Base-by-base conservation (phyloP, 805 yeast species). In the Spathaspora gorwiae region DNA sequence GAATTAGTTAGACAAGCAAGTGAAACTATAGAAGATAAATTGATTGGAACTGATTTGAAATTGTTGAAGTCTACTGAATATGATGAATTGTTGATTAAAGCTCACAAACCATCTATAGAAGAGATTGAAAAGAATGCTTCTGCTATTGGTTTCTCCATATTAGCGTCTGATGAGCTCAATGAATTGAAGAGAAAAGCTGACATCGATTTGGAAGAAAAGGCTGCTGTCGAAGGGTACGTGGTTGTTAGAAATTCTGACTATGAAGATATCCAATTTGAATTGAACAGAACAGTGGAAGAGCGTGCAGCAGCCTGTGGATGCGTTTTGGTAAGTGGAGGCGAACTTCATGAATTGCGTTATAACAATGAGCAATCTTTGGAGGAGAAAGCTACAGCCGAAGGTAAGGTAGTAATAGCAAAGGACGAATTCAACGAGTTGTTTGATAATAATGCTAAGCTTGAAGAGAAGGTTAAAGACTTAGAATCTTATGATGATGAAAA, bases 1-100 rank as follows among this genome's bases (percentile, higher is more conserved):
- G 45, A 43, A 7, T 43, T 43, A 19, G 38, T 32, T 24, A 29
- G 10, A 3, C 19, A 19, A 14, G 37, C 35, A 8, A 36, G 15
- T 38, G 24, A 26, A 5, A 34, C 34, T 11, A 7, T 36, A 44
- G 39, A 35, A 38, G 26, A 37, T 13, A 47, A 50, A 37, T n/a
- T 42, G 10, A 39, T 41, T 36, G 51, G 50, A 2, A 40, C 50
- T 9, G 41, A 44, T 32, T 41, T 40, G 15, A 45, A 48, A 37
- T 31, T 62, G 9, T 39, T 60, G 5, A 40, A 52, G 19, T 39
- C 47, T 12, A 56, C 54, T 12, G 59, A 59, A 37, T 64, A 66
- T 40, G 70, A 68, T 24, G 61, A 65, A 29, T 55, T 70, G 38
- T 53, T 62, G 11, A 41, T 56, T 11, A 54, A 53, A 35, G 67